A percentile compares a stretch with the other conserved stretches of the same genome.
These are phyloP conservation scores for Beta macrorhiza DNA, from an alignment of 179 eudicot species.

Conservation along the genomic window DNA sequence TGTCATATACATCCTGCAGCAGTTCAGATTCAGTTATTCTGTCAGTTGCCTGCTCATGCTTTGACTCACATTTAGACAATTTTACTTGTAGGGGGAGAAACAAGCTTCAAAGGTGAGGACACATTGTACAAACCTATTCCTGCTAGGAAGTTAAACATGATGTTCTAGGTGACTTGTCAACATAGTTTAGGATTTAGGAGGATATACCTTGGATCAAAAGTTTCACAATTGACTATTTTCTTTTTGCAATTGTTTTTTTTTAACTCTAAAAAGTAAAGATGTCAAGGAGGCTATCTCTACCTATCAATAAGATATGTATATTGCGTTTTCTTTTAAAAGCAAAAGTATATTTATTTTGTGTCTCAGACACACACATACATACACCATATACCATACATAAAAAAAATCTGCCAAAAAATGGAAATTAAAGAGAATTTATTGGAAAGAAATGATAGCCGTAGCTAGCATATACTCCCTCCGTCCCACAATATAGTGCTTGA, in stretches of 20 bases:
- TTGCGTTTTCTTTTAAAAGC: background rate
- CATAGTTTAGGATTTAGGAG: background rate
- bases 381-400: too few species aligned
- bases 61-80: conserved; percentile 31
- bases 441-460: background rate
- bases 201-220: conserved; percentile 2
- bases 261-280: background rate
- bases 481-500: too few species aligned
- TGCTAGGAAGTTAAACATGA: background rate
- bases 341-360: background rate
- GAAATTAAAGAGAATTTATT: background rate
- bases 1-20: conserved; percentile 29
- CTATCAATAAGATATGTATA: background rate
- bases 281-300: background rate
- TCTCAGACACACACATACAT: background rate
- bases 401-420: background rate
- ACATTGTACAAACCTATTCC: background rate
- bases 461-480: background rate
- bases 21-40: conserved; percentile 34
- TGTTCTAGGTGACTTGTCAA: background rate
- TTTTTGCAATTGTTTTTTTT: background rate
- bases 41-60: conserved; percentile 31
- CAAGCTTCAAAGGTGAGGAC: background rate
- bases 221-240: background rate
- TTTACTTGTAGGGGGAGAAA: conserved; percentile 33